phyloP scores from a whole-genome alignment of 2,329 filamentous ascomycete genomes.

The Fusarium sp. region DNA sequence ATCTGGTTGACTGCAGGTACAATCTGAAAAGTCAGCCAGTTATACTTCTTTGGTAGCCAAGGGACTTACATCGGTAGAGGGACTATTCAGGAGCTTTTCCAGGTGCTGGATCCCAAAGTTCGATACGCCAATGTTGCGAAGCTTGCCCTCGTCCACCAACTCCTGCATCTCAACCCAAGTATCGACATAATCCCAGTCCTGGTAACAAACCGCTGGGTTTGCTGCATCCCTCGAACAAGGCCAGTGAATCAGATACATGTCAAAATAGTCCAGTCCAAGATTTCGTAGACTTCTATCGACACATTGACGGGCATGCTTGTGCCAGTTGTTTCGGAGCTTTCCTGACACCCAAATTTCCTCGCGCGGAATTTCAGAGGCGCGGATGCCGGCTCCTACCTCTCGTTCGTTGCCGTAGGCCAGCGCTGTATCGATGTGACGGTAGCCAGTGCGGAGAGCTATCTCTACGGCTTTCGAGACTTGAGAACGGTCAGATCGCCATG shows the following conservation, averaged over 20 bases:
- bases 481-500: conserved; percentile 80
- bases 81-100: conserved; percentile 79
- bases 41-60: not conserved
- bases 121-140: conserved; percentile 85
- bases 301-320: conserved; percentile 75
- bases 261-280: conserved; percentile 74
- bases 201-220: conserved; percentile 74
- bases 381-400: conserved; percentile 76
- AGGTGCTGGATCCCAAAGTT: conserved; percentile 88
- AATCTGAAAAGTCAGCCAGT: conserved; percentile 54
- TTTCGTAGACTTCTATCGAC: conserved; percentile 71
- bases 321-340: conserved; percentile 86
- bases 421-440: conserved; percentile 83
- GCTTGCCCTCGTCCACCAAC: conserved; percentile 76
- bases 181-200: conserved; percentile 86
- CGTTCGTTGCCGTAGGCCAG: conserved; percentile 82
- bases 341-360: conserved; percentile 79
- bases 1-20: conserved; percentile 82
- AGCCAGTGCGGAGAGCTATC: conserved; percentile 74
- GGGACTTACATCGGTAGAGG: conserved; percentile 67
- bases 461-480: conserved; percentile 80
- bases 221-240: conserved; percentile 73
- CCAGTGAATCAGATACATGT: conserved; percentile 81
- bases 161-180: conserved; percentile 83
- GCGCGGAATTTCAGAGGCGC: conserved; percentile 73